phyloP scores from a whole-genome alignment of 805 yeast species.

The Wickerhamomyces xylosicus region DNA sequence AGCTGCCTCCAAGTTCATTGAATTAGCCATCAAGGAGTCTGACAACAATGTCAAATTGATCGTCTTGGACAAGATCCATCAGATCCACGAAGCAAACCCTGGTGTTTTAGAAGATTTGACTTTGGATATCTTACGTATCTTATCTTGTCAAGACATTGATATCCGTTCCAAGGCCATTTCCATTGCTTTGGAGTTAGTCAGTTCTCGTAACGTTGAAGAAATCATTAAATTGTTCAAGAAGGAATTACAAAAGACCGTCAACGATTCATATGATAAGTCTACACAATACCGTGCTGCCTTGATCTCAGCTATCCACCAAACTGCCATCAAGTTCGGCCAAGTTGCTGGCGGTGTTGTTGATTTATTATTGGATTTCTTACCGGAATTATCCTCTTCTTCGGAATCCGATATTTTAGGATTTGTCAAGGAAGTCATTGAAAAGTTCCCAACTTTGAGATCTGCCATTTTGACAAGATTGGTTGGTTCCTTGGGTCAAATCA shows the following conservation, averaged over 20 bases:
- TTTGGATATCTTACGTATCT: conserved; percentile 76
- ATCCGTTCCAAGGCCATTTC: conserved; percentile 84
- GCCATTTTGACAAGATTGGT: conserved; percentile 56
- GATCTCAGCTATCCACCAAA: conserved; percentile 78
- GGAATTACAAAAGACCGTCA: conserved; percentile 70
- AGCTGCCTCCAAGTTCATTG: conserved; percentile 81
- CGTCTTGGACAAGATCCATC: conserved; percentile 77
- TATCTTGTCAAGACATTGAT: conserved; percentile 82
- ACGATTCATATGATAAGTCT: conserved; percentile 63
- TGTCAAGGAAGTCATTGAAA: conserved; percentile 89
- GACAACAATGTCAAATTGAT: conserved; percentile 92
- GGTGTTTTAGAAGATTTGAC: conserved; percentile 78
- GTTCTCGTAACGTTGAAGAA: conserved; percentile 87
- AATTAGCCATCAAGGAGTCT: conserved; percentile 83
- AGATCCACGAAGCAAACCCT: conserved; percentile 62
- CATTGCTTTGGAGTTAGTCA: conserved; percentile 69
- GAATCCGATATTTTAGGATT: conserved; percentile 88
- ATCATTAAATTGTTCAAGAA: conserved; percentile 87
- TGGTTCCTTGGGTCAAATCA: conserved; percentile 50
- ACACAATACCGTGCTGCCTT: conserved; percentile 82
- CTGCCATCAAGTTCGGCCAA: conserved; percentile 82
- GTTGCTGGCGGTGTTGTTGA: conserved; percentile 90
- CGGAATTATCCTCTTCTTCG: conserved; percentile 74
- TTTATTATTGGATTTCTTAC: conserved; percentile 73
- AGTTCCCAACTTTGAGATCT: conserved; percentile 70